These are phyloP conservation scores for Obelidium mucronatum DNA, from an alignment of 192 early-diverging fungal genomes.

Conservation along the genomic window DNA sequence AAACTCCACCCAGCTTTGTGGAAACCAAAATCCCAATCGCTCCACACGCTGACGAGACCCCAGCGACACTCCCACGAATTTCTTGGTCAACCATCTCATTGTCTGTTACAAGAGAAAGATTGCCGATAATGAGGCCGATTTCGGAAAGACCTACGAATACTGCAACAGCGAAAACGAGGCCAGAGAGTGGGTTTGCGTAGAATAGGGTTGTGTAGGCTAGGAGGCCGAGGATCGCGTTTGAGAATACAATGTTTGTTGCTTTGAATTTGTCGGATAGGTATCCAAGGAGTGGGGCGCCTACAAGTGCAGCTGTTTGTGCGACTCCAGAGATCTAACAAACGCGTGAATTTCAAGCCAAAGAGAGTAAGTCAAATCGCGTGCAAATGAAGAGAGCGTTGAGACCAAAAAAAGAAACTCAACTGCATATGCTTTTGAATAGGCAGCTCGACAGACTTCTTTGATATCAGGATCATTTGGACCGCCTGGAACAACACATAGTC, in stretches of 20 bases:
- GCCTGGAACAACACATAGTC: constrained; percentile 49
- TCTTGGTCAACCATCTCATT: constrained; percentile 47
- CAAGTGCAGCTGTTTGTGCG: constrained; percentile 69
- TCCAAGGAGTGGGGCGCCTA: constrained; percentile 70
- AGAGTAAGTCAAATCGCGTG: background rate
- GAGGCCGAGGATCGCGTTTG: constrained; percentile 8
- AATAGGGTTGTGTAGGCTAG: constrained; percentile 45
- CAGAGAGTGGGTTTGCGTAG: constrained; percentile 51
- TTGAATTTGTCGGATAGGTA: constrained; percentile 12
- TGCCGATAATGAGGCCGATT: constrained; percentile 74
- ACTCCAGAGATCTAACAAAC: constrained; percentile 49
- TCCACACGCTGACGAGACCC: constrained; percentile 67
- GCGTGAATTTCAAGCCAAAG: background rate
- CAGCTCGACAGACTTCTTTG: constrained; percentile 46
- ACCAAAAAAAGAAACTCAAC: constrained; percentile 15
- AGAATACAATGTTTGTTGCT: constrained; percentile 33
- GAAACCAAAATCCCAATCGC: constrained; percentile 70
- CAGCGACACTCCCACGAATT: constrained; percentile 68
- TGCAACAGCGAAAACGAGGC: constrained; percentile 51
- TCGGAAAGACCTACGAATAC: constrained; percentile 63
- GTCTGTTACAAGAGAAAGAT: constrained; percentile 67
- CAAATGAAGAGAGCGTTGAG: constrained; percentile 1
- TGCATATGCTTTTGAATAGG: constrained; percentile 50
- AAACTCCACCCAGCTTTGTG: constrained; percentile 66
- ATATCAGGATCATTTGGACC: constrained; percentile 49